These are phyloP conservation scores for Dillenia turbinata DNA, from an alignment of 164 flowering plant genomes.

Conservation along the genomic window DNA sequence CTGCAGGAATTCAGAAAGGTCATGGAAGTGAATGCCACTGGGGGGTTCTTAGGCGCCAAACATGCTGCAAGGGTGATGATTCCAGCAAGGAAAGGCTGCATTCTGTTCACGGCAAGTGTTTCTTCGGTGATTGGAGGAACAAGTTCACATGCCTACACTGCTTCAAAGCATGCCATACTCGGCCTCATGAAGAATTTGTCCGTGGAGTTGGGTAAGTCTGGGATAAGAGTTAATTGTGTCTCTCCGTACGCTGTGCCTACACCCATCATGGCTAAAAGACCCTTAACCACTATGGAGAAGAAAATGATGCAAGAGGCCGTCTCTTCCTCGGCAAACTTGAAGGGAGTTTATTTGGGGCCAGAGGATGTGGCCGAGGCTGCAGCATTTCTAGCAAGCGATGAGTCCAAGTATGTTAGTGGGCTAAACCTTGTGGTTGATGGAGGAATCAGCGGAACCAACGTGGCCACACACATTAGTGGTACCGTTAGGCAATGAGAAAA, in stretches of 20 bases:
- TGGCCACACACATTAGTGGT: too few species aligned
- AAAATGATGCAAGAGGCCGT: too few species aligned
- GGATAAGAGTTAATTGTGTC: slow-evolving; percentile 47
- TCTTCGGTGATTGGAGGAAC: slow-evolving; percentile 11
- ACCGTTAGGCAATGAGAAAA: too few species aligned
- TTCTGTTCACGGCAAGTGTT: slow-evolving; percentile 31
- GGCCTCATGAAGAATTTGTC: slow-evolving; percentile 33
- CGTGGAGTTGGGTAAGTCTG: slow-evolving; percentile 40
- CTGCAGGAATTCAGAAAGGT: slow-evolving; percentile 6
- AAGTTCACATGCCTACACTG: slow-evolving; percentile 19
- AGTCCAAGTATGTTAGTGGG: slow-evolving; percentile 22
- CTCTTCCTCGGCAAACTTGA: slow-evolving; percentile 7
- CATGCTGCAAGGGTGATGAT: slow-evolving; percentile 44
- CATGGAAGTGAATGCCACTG: slow-evolving; percentile 13
- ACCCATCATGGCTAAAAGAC: neutral
- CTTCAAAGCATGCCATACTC: slow-evolving; percentile 29
- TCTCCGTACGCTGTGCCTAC: slow-evolving; percentile 36
- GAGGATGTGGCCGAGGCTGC: slow-evolving; percentile 6
- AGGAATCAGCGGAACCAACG: slow-evolving; percentile 13
- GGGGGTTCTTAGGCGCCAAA: slow-evolving; percentile 26
- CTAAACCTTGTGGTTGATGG: slow-evolving; percentile 22
- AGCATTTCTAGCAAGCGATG: slow-evolving; percentile 19
- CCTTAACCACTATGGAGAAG: slow-evolving; percentile 4
- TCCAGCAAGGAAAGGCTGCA: slow-evolving; percentile 21
- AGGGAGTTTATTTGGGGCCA: slow-evolving; percentile 4